Percentiles rank a stretch among this genome's conserved stretches.
Conservation (phyloP, 768 basidiomycete genomes). For the Pilatotrama ljubarskyi region DNA sequence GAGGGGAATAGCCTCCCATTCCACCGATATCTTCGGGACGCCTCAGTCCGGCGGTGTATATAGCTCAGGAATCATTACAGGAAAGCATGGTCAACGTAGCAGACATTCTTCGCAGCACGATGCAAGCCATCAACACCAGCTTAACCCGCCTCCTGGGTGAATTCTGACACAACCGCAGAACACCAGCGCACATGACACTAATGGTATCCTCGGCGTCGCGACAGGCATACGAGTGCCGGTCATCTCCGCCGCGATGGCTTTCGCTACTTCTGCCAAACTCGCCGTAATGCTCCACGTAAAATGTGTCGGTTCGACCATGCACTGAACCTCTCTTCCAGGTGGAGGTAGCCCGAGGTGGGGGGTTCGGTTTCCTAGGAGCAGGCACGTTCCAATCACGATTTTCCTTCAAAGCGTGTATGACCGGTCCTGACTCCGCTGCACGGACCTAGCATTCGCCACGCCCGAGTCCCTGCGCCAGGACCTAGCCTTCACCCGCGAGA, state of each 20-base stretch:
- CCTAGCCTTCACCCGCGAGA: conserved; percentile 51
- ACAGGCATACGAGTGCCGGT: conserved; percentile 60
- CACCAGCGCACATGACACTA: not conserved
- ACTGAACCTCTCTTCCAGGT: conserved; percentile 40
- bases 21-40: not conserved
- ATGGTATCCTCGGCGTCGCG: not conserved
- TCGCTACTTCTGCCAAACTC: conserved; percentile 56
- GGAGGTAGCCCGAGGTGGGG: conserved; percentile 65
- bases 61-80: not conserved
- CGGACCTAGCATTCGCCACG: conserved; percentile 46
- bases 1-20: not conserved
- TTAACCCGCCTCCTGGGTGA: conserved; percentile 55
- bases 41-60: not conserved
- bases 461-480: conserved; percentile 49
- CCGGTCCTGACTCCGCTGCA: conserved; percentile 7
- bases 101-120: conserved; percentile 26
- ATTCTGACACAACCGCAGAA: conserved; percentile 8
- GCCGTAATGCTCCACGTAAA: conserved; percentile 22
- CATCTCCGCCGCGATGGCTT: conserved; percentile 69
- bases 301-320: conserved; percentile 27
- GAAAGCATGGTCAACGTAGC: not conserved
- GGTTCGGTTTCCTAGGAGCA: conserved; percentile 73
- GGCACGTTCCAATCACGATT: conserved; percentile 39
- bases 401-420: not conserved
- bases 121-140: conserved; percentile 38